Evolutionary conservation across 139 green algal genomes (phyloP).

Genomic region (Micractinium sp.): DNA sequence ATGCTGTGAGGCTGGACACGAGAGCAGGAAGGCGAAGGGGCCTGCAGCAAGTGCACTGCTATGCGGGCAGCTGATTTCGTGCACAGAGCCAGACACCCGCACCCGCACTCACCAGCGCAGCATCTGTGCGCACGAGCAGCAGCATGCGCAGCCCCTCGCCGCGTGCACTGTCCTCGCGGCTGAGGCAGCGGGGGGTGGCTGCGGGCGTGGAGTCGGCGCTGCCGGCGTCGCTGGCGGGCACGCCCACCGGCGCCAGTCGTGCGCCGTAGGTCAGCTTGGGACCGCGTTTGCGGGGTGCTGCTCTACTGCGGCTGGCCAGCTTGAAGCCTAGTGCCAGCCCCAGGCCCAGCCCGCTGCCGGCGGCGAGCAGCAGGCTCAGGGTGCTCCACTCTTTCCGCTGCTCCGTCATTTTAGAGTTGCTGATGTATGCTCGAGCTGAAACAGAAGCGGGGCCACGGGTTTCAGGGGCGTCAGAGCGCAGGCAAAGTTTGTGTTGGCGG

Average conservation of each 20-base stretch:
- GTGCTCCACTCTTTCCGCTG: neutral
- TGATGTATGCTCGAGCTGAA: neutral
- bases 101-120: neutral
- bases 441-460: neutral
- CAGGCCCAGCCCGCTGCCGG: neutral
- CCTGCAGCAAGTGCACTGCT: too few relatives aligned
- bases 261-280: neutral
- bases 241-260: neutral
- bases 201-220: slow-evolving; percentile 7
- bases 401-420: too few relatives aligned
- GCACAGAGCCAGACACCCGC: neutral
- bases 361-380: neutral
- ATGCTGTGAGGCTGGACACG: neutral
- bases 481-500: too few relatives aligned
- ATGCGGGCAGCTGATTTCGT: too few relatives aligned
- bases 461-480: too few relatives aligned
- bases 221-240: neutral
- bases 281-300: neutral
- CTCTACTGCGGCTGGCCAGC: neutral
- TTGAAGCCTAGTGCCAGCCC: neutral
- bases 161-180: neutral
- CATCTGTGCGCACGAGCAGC: slow-evolving; percentile 18
- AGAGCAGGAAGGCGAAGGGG: too few relatives aligned
- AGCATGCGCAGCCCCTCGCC: neutral
- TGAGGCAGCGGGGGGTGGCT: slow-evolving; percentile 8